Conservation (phyloP, 2,329 filamentous ascomycete species). For the Talaromyces pinophilus region DNA sequence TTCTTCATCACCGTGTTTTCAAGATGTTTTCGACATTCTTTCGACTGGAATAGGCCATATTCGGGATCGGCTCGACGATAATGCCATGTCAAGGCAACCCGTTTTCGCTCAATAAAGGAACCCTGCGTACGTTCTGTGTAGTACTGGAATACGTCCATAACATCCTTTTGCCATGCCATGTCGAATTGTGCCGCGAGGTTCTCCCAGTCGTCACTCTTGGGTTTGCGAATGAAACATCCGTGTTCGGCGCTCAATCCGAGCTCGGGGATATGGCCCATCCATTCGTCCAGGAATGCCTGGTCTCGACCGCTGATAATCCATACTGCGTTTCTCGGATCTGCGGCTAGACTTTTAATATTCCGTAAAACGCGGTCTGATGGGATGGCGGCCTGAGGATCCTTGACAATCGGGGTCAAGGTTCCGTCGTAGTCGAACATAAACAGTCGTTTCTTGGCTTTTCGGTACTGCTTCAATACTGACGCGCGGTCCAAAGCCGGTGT, state of each 20-base stretch:
- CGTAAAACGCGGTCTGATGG: slow-evolving; percentile 81
- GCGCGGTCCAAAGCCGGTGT: slow-evolving; percentile 81
- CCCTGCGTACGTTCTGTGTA: slow-evolving; percentile 86
- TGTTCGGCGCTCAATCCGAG: slow-evolving; percentile 97
- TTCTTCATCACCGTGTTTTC: slow-evolving; percentile 72
- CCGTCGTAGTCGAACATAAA: slow-evolving; percentile 99
- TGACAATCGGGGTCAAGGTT: slow-evolving; percentile 91
- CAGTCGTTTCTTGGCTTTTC: slow-evolving; percentile 71
- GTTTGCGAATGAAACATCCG: slow-evolving; percentile 88
- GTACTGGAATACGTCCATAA: slow-evolving; percentile 79
- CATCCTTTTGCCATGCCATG: slow-evolving; percentile 90
- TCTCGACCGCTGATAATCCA: slow-evolving; percentile 98
- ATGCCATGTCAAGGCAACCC: slow-evolving; percentile 94
- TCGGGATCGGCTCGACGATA: slow-evolving; percentile 90
- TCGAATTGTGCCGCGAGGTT: slow-evolving; percentile 83
- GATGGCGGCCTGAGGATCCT: slow-evolving; percentile 83
- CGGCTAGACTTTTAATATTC: slow-evolving; percentile 74
- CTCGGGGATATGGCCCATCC: slow-evolving; percentile 85
- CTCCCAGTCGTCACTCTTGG: slow-evolving; percentile 75
- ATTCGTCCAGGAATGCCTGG: slow-evolving; percentile 84
- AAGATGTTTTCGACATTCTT: slow-evolving; percentile 78
- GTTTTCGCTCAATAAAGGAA: slow-evolving; percentile 91
- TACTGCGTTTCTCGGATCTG: slow-evolving; percentile 81
- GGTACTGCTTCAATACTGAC: slow-evolving; percentile 72
- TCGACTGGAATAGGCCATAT: slow-evolving; percentile 75